Conservation (phyloP, 768 basidiomycete genomes). For the Glaciozyma martinii region DNA sequence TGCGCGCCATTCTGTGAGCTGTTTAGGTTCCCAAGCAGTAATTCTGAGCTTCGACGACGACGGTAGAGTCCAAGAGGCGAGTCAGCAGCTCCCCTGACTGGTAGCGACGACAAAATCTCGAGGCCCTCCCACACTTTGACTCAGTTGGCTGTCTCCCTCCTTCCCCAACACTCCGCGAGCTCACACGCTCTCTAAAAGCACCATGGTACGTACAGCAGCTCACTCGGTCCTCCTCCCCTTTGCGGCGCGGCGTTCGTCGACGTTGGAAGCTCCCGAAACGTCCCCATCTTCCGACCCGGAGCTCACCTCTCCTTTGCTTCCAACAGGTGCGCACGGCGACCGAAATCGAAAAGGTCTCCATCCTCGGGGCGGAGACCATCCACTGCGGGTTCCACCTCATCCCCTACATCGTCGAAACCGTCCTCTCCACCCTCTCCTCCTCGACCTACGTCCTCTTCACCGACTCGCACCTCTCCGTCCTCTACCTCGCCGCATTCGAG, state of each 20-base stretch:
- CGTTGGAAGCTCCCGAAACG: too few species aligned
- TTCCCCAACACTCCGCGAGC: too few species aligned
- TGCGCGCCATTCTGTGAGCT: background rate
- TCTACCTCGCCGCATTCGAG: slow-evolving; percentile 64
- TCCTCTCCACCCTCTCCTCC: slow-evolving; percentile 26
- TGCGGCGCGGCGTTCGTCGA: too few species aligned
- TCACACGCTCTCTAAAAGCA: too few species aligned
- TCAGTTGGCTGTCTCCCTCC: too few species aligned
- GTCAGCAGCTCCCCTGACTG: too few species aligned
- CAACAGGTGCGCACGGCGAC: background rate
- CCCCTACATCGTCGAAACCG: slow-evolving; percentile 55
- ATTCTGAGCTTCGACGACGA: too few species aligned
- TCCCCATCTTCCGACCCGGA: background rate
- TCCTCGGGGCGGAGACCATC: slow-evolving; percentile 75
- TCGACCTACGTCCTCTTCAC: slow-evolving; percentile 76
- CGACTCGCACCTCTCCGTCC: slow-evolving; percentile 75
- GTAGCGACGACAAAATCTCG: too few species aligned
- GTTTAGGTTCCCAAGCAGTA: background rate
- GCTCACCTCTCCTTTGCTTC: background rate
- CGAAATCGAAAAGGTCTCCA: slow-evolving; percentile 48
- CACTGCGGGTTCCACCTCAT: slow-evolving; percentile 90
- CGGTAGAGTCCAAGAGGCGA: too few species aligned
- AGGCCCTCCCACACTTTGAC: too few species aligned
- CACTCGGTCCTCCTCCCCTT: too few species aligned
- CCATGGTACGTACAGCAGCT: too few species aligned